These are phyloP conservation scores for Spathaspora gorwiae DNA, from an alignment of 805 yeast genomes.

Conservation along the genomic window DNA sequence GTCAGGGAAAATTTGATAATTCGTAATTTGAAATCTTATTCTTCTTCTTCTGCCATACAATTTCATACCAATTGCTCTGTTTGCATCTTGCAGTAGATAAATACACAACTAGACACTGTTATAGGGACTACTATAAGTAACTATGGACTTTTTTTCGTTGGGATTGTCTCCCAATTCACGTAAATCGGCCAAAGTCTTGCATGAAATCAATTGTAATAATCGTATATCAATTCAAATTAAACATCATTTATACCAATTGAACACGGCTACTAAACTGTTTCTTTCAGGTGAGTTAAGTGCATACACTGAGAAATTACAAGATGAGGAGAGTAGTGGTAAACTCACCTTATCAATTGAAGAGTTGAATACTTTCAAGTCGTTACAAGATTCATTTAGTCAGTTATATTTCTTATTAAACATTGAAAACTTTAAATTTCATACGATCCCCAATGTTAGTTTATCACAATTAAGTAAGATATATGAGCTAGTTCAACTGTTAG, in stretches of 20 bases:
- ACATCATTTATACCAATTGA: conserved; percentile 17
- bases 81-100: too few species aligned
- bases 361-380: conserved; percentile 1
- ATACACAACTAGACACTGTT: too few species aligned
- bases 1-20: too few species aligned
- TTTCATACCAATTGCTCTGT: too few species aligned
- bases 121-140: background rate
- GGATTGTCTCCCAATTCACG: conserved; percentile 6
- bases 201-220: conserved; percentile 26
- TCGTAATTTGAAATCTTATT: too few species aligned
- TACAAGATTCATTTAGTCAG: conserved; percentile 20
- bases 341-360: background rate
- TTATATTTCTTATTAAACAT: conserved; percentile 18
- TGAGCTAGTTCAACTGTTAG: too few species aligned
- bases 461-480: conserved; percentile 7
- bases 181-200: conserved; percentile 8
- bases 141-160: conserved; percentile 13
- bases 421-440: conserved; percentile 15
- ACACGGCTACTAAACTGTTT: conserved; percentile 17
- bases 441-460: conserved; percentile 8
- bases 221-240: conserved; percentile 23
- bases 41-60: too few species aligned
- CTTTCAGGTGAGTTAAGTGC: conserved; percentile 15
- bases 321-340: background rate
- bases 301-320: conserved; percentile 1